Evolutionary conservation across 2,329 filamentous ascomycete genomes (phyloP).

Genomic region (Diaporthe sp.): DNA sequence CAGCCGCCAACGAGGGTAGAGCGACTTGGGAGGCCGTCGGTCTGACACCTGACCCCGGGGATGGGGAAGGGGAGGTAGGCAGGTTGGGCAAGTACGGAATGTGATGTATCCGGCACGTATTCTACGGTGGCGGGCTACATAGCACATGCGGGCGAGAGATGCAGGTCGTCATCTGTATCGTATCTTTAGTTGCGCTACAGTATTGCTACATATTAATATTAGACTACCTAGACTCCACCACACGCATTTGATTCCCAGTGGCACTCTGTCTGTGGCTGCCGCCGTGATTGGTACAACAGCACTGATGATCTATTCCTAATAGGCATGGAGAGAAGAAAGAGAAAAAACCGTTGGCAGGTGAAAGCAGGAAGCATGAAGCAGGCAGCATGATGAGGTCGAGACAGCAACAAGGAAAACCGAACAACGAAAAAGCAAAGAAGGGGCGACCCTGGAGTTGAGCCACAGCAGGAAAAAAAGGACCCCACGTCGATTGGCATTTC

Average conservation of each 20-base stretch:
- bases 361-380: constrained; percentile 5
- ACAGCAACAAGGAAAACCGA: background rate
- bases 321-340: background rate
- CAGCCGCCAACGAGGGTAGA: constrained; percentile 13
- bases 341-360: constrained; percentile 19
- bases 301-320: constrained; percentile 18
- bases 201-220: background rate
- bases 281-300: background rate
- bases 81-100: background rate
- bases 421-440: constrained; percentile 11
- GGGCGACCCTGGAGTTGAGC: constrained; percentile 25
- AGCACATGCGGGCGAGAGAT: background rate
- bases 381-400: constrained; percentile 4
- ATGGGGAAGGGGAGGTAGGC: background rate
- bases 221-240: constrained; percentile 5
- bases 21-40: background rate
- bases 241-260: background rate
- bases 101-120: background rate
- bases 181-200: constrained; percentile 5
- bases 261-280: constrained; percentile 4
- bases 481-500: constrained; percentile 45
- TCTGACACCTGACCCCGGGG: constrained; percentile 20
- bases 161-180: constrained; percentile 20
- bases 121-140: background rate
- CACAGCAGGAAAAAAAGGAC: constrained; percentile 30